Evolutionary conservation across 805 yeast genomes (phyloP), one percentile per base, ranked within the genome.

Genomic region (Pachysolen tannophilus): DNA sequence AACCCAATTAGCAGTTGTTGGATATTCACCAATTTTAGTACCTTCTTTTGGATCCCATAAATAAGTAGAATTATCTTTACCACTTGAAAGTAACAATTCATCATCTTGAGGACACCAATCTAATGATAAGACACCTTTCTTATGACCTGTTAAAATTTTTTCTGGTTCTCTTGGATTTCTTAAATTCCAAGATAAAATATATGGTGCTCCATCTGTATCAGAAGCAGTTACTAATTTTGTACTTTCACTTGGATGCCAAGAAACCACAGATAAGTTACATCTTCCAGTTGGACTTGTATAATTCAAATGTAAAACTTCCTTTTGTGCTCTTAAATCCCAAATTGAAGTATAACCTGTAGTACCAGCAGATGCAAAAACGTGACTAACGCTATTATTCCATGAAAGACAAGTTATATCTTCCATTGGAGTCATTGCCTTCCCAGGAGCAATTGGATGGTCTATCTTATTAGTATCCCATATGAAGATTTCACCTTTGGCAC

Each of bases 151-250:
- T 49, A 88, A 58, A 24, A 82, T 64, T 39, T 61, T 62, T 52
- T 85, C 87, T 7, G 99, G 99, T n/a, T 82, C 85, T 50, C 82
- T 81, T 20, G 95, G 78, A 55, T 92, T 90, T 58, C 97, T 76
- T 53, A 92, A 69, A 63, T 92, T 97, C 98, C 98, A 92, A 11
- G 90, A 67, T 44, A 86, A 61, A 36, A 92, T 77, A 21, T 82
- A 70, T 9, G 98, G 95, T 33, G 75, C 74, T 15, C 69, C 64
- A 56, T 88, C 97, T 39, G 76, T 73, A 41, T 81, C 87, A 20
- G 92, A 78, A 19, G 95, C 95, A 18, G 97, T 90, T 19, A 83
- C 77, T 40, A 92, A 72, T 53, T 76, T 81, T 11, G 97, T 90
- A 39, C 90, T 76, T 60, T 79, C 80, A 29, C 71, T 61, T 38